Conservation (phyloP, 306 rosid species). For the Hippophae tibetana region DNA sequence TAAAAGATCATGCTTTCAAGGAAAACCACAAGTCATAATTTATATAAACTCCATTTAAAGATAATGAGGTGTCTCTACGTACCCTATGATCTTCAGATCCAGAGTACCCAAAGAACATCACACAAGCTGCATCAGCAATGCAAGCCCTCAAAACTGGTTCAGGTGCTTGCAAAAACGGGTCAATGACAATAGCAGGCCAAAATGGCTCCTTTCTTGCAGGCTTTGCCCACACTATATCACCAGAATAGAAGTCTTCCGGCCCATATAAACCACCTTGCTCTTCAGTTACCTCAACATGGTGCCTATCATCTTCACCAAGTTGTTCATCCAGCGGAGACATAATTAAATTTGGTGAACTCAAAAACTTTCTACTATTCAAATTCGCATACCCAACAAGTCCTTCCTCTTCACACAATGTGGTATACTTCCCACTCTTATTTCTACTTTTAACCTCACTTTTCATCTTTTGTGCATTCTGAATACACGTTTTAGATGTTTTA, state of each 20-base stretch:
- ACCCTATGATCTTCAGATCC: conserved; percentile 82
- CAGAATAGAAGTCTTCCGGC: conserved; percentile 86
- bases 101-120: conserved; percentile 91
- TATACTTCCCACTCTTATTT: conserved; percentile 29
- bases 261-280: conserved; percentile 57
- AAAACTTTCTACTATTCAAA: conserved; percentile 37
- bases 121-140: conserved; percentile 86
- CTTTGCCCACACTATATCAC: conserved; percentile 97
- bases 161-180: conserved; percentile 89
- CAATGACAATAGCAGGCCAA: conserved; percentile 99
- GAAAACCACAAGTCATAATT: conserved; percentile 11
- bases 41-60: conserved; percentile 13
- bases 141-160: conserved; percentile 88
- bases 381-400: conserved; percentile 22
- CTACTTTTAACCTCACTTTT: conserved; percentile 27
- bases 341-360: conserved; percentile 24
- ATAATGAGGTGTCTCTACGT: conserved; percentile 5
- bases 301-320: conserved; percentile 34
- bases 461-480: conserved; percentile 33
- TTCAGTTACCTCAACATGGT: conserved; percentile 30
- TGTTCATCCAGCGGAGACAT: conserved; percentile 21
- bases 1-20: conserved; percentile 21
- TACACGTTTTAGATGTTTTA: conserved; percentile 33
- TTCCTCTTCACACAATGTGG: conserved; percentile 43
- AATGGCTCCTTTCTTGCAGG: conserved; percentile 88